These are phyloP conservation scores for Thalassiosira ordinaria DNA, from an alignment of 352 stramenopile species.

Conservation along the genomic window DNA sequence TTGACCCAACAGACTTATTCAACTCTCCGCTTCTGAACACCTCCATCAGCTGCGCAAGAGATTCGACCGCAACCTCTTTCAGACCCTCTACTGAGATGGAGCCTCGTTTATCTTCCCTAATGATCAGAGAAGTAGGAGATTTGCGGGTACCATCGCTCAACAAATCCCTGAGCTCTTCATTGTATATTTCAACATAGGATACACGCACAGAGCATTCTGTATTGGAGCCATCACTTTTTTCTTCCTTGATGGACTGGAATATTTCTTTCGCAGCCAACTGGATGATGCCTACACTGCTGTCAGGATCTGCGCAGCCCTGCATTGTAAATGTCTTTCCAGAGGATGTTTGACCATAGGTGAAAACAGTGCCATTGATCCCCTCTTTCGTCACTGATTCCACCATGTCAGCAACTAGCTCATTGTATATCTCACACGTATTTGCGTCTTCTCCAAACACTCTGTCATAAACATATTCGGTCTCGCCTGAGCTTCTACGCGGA, in stretches of 20 bases:
- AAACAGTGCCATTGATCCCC: constrained; percentile 94
- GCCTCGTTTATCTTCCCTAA: constrained; percentile 55
- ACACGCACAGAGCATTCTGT: constrained; percentile 83
- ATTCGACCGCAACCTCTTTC: constrained; percentile 75
- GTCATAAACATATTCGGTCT: constrained; percentile 59
- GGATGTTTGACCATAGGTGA: constrained; percentile 96
- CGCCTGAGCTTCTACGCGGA: not conserved
- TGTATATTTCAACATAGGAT: constrained; percentile 98
- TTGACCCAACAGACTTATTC: constrained; percentile 43
- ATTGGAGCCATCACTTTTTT: constrained; percentile 82
- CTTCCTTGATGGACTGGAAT: constrained; percentile 59
- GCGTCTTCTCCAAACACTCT: constrained; percentile 80
- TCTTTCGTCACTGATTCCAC: constrained; percentile 89
- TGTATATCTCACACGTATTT: constrained; percentile 88
- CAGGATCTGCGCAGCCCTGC: constrained; percentile 86
- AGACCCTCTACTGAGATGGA: constrained; percentile 52
- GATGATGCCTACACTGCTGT: constrained; percentile 56
- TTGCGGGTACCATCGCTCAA: constrained; percentile 88
- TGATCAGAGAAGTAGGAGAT: constrained; percentile 27
- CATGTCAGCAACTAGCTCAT: constrained; percentile 89
- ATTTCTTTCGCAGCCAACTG: constrained; percentile 68
- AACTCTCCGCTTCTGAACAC: constrained; percentile 14
- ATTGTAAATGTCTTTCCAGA: constrained; percentile 97
- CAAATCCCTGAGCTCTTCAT: constrained; percentile 96
- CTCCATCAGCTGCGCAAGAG: constrained; percentile 9